Evolutionary conservation across 192 early-diverging fungal genomes (phyloP), one percentile per base, ranked within the genome.

Genomic region (Coemansia sp.): DNA sequence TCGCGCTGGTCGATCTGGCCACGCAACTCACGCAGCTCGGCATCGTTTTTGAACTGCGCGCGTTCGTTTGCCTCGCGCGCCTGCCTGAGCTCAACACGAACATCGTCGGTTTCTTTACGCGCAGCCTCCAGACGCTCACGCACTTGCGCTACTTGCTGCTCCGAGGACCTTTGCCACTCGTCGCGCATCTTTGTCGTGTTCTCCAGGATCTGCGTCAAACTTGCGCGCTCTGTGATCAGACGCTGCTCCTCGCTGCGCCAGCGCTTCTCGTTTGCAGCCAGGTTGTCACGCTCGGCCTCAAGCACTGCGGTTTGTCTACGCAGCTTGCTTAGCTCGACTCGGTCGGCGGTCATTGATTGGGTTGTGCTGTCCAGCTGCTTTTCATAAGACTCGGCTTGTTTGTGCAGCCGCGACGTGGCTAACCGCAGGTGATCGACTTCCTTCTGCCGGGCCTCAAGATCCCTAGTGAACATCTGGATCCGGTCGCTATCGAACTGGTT

Each of bases 401-500:
- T 59, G 64, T 86, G 75, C 23, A 90, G 62, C 18, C 68, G 72
- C 23, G 68, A 48, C n/a, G 87, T 77, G n/a, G 85, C 81, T 31
- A 87, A 65, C 48, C 87, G 86, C 43, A 91, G 72, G 56, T 90
- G 86, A 2, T 81, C 63, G 35, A 88, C 84, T 58, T 94, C 90
- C 7, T 77, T 84, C 35, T 66, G 74, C 55, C 86, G 86, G n/a
- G 81, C 75, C 16, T 83, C 82, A 40, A 73, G 66, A 45, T 83
- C 87, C 29, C 83, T 64, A 7, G 73, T 58, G 25, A 91, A 67
- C 40, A 84, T 74, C 61, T 90, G 81, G 80, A 89, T 87, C n/a
- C 90, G 86, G 40, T 86, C 85, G 29, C 78, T 72, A 25, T 84
- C 61, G 37, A 87, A 83, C 52, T 84, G 72, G 21, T 85, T 68